Evolutionary conservation across 1,284 basidiomycete species (phyloP).

Genomic region (Ustilago tritici): DNA sequence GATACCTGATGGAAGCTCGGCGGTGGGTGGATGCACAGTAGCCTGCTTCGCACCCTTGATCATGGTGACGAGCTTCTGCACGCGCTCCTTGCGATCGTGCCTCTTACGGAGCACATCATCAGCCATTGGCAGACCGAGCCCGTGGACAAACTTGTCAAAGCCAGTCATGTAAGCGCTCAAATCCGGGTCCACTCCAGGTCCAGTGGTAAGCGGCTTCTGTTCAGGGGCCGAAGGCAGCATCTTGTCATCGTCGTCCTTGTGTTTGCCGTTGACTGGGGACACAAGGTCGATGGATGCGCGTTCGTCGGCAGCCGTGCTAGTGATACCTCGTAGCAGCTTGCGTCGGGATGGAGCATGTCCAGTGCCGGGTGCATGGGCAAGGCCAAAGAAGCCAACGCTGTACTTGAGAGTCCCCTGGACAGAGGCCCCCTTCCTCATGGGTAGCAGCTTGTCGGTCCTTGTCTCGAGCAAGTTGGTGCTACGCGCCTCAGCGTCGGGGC

Average conservation of each 20-base stretch:
- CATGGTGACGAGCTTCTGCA: constrained; percentile 50
- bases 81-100: constrained; percentile 52
- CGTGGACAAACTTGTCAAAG: constrained; percentile 60
- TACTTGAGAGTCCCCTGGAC: constrained; percentile 61
- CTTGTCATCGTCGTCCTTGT: constrained; percentile 24
- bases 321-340: constrained; percentile 45
- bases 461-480: constrained; percentile 54
- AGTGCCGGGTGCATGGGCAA: constrained; percentile 48
- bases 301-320: constrained; percentile 17
- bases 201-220: background rate
- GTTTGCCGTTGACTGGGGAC: constrained; percentile 31
- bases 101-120: constrained; percentile 46
- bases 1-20: constrained; percentile 53
- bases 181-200: constrained; percentile 7
- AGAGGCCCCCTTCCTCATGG: constrained; percentile 50
- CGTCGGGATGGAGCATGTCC: constrained; percentile 39
- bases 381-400: constrained; percentile 59
- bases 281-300: constrained; percentile 32
- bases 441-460: constrained; percentile 49
- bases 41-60: constrained; percentile 58
- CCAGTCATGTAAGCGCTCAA: constrained; percentile 50
- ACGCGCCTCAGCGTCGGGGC: constrained; percentile 23
- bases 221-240: constrained; percentile 21
- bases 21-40: constrained; percentile 44
- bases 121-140: constrained; percentile 60